phyloP scores from a whole-genome alignment of 2,329 filamentous ascomycete species.

The Scleromitrula shiraiana region DNA sequence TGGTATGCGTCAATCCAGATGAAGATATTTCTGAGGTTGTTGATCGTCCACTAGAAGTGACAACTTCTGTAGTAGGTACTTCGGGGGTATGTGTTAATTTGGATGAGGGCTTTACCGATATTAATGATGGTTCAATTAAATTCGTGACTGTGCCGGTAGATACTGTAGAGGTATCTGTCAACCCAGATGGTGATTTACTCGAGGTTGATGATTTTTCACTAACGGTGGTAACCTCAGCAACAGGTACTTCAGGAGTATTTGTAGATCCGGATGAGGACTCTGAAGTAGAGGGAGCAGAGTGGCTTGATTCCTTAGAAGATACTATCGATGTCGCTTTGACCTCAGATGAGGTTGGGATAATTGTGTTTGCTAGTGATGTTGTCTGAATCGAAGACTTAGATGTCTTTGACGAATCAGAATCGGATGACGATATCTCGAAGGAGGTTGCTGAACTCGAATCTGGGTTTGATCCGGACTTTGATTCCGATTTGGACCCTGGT shows the following conservation, averaged over 20 bases:
- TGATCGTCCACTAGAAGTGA: too few species aligned
- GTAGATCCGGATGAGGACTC: neutral
- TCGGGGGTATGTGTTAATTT: too few species aligned
- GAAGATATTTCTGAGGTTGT: too few species aligned
- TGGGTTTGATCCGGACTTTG: neutral
- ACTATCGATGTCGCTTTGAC: neutral
- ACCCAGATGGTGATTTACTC: neutral
- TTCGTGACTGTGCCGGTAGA: neutral
- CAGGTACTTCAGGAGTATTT: neutral
- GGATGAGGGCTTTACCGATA: too few species aligned
- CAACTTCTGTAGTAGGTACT: too few species aligned
- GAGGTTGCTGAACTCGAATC: neutral
- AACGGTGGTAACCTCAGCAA: neutral
- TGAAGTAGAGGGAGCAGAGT: neutral
- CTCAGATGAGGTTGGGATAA: neutral
- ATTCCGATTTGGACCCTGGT: neutral
- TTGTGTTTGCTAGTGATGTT: neutral
- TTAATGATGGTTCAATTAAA: neutral
- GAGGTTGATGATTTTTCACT: neutral
- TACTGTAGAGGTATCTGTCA: neutral
- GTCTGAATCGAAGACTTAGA: neutral
- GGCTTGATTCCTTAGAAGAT: neutral
- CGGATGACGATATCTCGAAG: neutral
- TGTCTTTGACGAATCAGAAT: neutral
- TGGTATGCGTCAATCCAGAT: too few species aligned